phyloP scores from a whole-genome alignment of 208 protist species.

The Strigomonas galati region DNA sequence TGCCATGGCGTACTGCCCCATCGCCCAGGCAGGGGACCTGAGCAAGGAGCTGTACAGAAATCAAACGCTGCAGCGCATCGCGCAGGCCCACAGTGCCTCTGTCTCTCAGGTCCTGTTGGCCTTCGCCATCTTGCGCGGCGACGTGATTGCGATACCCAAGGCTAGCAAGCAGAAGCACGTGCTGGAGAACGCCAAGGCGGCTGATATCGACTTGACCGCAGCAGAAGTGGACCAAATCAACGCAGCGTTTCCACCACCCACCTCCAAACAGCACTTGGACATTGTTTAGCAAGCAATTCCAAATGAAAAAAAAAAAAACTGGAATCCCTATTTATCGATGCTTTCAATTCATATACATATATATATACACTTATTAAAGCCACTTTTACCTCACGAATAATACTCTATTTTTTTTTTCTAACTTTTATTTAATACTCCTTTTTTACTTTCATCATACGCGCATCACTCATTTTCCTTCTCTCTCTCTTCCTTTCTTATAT shows the following conservation, averaged over 20 bases:
- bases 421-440: neutral
- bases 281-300: slow-evolving; percentile 23
- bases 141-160: slow-evolving; percentile 53
- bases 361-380: neutral
- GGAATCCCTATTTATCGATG: too few species aligned
- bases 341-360: too few species aligned
- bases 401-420: neutral
- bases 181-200: slow-evolving; percentile 55
- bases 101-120: slow-evolving; percentile 36
- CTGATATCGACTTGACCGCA: slow-evolving; percentile 32
- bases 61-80: slow-evolving; percentile 31
- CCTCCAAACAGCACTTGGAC: slow-evolving; percentile 25
- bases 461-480: neutral
- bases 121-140: slow-evolving; percentile 28
- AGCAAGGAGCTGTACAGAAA: slow-evolving; percentile 50
- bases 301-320: neutral
- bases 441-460: too few species aligned
- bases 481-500: neutral
- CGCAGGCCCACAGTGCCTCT: slow-evolving; percentile 26
- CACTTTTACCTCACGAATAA: too few species aligned
- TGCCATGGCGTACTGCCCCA: slow-evolving; percentile 82
- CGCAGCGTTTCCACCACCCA: slow-evolving; percentile 31
- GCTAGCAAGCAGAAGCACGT: slow-evolving; percentile 58
- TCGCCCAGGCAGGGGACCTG: slow-evolving; percentile 51
- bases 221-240: slow-evolving; percentile 26